Evolutionary conservation across 306 rosid genomes (phyloP), one percentile per base, ranked within the genome.

Genomic region (Amphicarpaea edgeworthii): DNA sequence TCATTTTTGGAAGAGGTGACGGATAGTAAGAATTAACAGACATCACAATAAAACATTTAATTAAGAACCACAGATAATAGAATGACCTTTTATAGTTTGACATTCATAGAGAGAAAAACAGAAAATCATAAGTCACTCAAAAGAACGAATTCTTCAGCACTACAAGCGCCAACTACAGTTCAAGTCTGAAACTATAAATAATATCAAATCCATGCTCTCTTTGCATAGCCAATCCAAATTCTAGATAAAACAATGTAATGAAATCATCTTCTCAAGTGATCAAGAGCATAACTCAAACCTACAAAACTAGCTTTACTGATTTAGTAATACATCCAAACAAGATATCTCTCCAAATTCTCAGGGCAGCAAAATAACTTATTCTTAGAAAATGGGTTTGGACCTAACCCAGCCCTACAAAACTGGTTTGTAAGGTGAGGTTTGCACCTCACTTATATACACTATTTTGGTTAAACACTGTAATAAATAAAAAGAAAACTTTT

Each of bases 31-130:
- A 12, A 71, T 50, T 59, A 73, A 61, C 21, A 11, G 23, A 74
- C 51, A 9, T 81, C 11, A 73, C 8, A 53, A 28, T 61, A 54
- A 41, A 16, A 50, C 43, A 72, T 72, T 43, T 63, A 77, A 50
- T 45, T 6, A 41, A 72, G 61, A 81, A 46, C 49, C 47, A 24
- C 21, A 15, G 41, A 60, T 20, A n/a, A 19, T n/a, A 23, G 40
- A 40, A 66, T 65, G 50, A 53, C 49, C 38, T 55, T 57, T 55
- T 8, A 26, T 53, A 62, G 3, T 30, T 53, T 77, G 16, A 68
- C 64, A 45, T 30, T 40, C 16, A 49, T 7, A 20, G 63, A 26
- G 42, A 23, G 17, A 23, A 55, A 62, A 26, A 14, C 11, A 28
- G 54, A 69, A 28, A 68, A 61, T 15, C 60, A 59, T 14, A 37